Evolutionary conservation across 176 grass and related monocot genomes (phyloP), one percentile per base, ranked within the genome.

Genomic region (Ensete ventricosum): DNA sequence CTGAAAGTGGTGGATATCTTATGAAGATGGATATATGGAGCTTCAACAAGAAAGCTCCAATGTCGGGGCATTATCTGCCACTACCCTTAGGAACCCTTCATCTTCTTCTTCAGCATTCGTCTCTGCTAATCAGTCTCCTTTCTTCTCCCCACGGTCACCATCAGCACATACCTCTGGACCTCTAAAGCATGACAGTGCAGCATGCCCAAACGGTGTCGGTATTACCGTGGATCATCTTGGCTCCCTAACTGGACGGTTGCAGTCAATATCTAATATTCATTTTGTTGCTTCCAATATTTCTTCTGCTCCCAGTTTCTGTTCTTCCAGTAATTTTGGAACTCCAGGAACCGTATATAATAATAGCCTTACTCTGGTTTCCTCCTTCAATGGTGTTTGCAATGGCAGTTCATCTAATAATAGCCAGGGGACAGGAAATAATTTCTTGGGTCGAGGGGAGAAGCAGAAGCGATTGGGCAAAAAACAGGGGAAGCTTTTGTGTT

Each of bases 11-110:
- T 80, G 84, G 82, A 73, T 77, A 74, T 50, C 60, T 43, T 85
- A 72, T 87, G 80, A 87, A 96, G 74, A 98, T 85, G 86, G 94
- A 85, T 85, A 85, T 82, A 98, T 98, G 95, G 91, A 98, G 88
- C 95, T 91, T 93, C 88, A 91, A 67, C 79, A 91, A 66, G 95
- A 98, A 93, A 89, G 78, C 84, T 91, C 88, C 27, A 87, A 87
- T 78, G 82, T 82, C 17, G 84, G 84, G 86, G 86, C 78, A 60
- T 80, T 93, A 79, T 83, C 85, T 72, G 85, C 86, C 26, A 89
- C 81, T 52, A 58, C 84, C 50, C 91, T 86, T 54, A 82, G 88
- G 84, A 97, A 93, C 72, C 84, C 86, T 50, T 98, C 95, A 11
- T 89, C 90, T 29, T 93, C 90, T 26, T 98, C 95, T 27, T 98